A percentile compares a stretch with the other conserved stretches of the same genome.
Conservation (phyloP, 1,139 yeast species). For the Arxiozyma bovina region DNA sequence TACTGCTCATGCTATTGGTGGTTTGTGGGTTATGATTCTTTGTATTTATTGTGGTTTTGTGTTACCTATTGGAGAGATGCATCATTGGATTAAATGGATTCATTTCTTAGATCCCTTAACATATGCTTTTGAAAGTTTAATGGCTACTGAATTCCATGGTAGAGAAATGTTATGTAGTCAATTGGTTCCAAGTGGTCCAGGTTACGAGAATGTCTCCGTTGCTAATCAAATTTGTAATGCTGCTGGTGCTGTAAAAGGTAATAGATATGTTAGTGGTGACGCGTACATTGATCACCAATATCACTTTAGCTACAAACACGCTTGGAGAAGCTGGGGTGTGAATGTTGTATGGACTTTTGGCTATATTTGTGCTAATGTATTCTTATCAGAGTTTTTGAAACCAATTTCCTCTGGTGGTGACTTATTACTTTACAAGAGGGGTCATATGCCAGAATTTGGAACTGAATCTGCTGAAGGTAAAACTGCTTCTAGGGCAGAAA, state of each 20-base stretch:
- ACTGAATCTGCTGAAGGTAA: constrained; percentile 36
- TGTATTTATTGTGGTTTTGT: constrained; percentile 54
- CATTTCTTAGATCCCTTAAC: constrained; percentile 49
- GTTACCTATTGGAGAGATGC: constrained; percentile 49
- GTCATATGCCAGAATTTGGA: constrained; percentile 40
- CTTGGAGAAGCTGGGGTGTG: constrained; percentile 63
- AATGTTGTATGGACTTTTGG: constrained; percentile 47
- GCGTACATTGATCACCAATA: constrained; percentile 35
- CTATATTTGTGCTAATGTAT: constrained; percentile 39
- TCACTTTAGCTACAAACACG: constrained; percentile 42
- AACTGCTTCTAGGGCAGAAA: constrained; percentile 37
- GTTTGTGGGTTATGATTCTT: constrained; percentile 44
- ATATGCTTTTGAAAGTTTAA: constrained; percentile 47
- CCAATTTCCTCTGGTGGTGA: constrained; percentile 53
- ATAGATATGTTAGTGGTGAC: constrained; percentile 41
- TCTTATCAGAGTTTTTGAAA: constrained; percentile 44
- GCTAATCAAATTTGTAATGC: constrained; percentile 42
- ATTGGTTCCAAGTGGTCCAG: constrained; percentile 47
- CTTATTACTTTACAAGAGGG: constrained; percentile 47
- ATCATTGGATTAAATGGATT: constrained; percentile 59
- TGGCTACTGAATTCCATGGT: constrained; percentile 51
- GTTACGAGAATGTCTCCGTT: constrained; percentile 36
- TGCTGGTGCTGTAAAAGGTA: constrained; percentile 42
- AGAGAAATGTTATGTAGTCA: constrained; percentile 41
- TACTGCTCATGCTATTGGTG: constrained; percentile 57